Conservation (phyloP, 129 eudicot species). For the Flaveria sonorensis region DNA sequence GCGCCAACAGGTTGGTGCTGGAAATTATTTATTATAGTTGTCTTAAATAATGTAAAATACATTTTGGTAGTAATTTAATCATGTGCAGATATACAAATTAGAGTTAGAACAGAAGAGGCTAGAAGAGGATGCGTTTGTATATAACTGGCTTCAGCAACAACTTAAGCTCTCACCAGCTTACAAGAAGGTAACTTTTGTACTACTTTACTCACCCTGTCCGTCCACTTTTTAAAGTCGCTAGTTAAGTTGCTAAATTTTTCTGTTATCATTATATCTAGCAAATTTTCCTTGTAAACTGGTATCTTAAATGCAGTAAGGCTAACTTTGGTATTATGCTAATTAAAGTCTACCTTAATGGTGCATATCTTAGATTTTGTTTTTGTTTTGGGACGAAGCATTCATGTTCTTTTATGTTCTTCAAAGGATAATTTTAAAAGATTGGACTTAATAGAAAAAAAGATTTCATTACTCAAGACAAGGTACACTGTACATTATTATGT, state of each 20-base stretch:
- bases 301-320: background rate
- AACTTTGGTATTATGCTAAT: background rate
- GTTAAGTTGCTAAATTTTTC: background rate
- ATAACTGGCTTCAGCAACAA: slow-evolving; percentile 84
- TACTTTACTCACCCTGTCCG: background rate
- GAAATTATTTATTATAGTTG: background rate
- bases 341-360: background rate
- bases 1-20: slow-evolving; percentile 64
- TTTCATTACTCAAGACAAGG: no score
- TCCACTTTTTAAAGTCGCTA: background rate
- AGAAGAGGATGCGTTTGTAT: slow-evolving; percentile 79
- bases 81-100: slow-evolving; percentile 64
- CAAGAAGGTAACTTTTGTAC: slow-evolving; percentile 47
- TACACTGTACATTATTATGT: no score
- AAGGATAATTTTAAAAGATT: no score
- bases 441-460: no score
- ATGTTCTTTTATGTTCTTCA: no score
- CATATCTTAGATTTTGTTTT: background rate
- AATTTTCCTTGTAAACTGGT: background rate
- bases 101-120: slow-evolving; percentile 77
- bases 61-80: slow-evolving; percentile 21
- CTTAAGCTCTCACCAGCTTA: slow-evolving; percentile 82
- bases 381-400: background rate
- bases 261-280: background rate
- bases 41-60: background rate